Evolutionary conservation across 2,329 filamentous ascomycete genomes (phyloP).

Genomic region (Fusarium bactridioides): DNA sequence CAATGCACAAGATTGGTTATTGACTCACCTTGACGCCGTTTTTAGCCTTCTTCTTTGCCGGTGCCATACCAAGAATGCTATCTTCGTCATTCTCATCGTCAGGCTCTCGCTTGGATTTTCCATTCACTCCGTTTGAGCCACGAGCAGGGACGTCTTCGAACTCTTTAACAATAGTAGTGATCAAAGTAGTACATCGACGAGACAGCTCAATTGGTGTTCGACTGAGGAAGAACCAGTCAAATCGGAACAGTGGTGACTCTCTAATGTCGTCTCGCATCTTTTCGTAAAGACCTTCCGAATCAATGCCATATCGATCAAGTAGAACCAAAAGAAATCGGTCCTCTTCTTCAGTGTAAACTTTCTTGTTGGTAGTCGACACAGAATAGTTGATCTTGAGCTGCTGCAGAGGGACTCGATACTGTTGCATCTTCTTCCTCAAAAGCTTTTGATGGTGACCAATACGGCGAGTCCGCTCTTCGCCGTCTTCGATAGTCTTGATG

Average conservation of each 20-base stretch:
- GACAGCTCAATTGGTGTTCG: conserved; percentile 92
- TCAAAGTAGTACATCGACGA: conserved; percentile 88
- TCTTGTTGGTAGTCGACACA: conserved; percentile 99
- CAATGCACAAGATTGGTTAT: not conserved
- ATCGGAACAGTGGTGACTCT: conserved; percentile 92
- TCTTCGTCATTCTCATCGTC: conserved; percentile 88
- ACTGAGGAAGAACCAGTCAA: conserved; percentile 99
- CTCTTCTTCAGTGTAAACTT: conserved; percentile 98
- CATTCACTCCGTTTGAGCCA: conserved; percentile 67
- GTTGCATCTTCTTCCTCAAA: conserved; percentile 91
- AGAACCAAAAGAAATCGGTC: conserved; percentile 95
- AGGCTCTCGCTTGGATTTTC: conserved; percentile 74
- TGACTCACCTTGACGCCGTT: conserved; percentile 79
- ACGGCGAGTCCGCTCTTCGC: conserved; percentile 88
- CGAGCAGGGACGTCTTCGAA: conserved; percentile 76
- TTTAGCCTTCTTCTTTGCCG: conserved; percentile 95
- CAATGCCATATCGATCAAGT: conserved; percentile 89
- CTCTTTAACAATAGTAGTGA: conserved; percentile 94
- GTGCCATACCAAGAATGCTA: conserved; percentile 78
- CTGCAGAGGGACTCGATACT: conserved; percentile 96
- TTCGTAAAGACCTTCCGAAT: conserved; percentile 89
- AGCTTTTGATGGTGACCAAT: conserved; percentile 93
- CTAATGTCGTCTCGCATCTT: conserved; percentile 97
- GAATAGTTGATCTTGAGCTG: conserved; percentile 99
- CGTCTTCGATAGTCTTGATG: conserved; percentile 87